Evolutionary conservation across 108 stramenopile species (phyloP).

Genomic region (Skeletonema costatum): DNA sequence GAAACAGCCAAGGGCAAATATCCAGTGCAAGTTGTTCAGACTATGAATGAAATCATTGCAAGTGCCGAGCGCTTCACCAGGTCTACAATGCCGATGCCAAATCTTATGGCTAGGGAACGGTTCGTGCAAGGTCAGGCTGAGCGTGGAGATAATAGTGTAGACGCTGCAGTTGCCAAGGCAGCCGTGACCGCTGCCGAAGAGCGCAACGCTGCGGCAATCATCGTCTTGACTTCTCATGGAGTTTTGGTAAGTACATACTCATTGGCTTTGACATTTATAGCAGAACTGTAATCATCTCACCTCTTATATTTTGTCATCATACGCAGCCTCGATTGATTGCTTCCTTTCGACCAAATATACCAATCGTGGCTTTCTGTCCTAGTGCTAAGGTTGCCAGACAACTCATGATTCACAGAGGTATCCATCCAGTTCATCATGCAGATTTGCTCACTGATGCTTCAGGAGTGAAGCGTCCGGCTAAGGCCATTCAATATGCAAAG

Average conservation of each 20-base stretch:
- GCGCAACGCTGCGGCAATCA: conserved; percentile 80
- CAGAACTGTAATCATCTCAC: not conserved
- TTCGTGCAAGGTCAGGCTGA: conserved; percentile 38
- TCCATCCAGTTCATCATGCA: conserved; percentile 73
- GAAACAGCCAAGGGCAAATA: conserved; percentile 99
- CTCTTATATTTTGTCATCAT: not conserved
- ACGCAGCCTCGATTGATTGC: conserved; percentile 56
- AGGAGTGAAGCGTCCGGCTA: conserved; percentile 45
- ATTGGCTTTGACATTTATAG: not conserved
- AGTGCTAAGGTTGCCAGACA: conserved; percentile 76
- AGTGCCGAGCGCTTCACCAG: conserved; percentile 70
- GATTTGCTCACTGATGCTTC: conserved; percentile 39
- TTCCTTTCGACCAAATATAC: conserved; percentile 76
- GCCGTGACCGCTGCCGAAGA: conserved; percentile 92
- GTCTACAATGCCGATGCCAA: conserved; percentile 32
- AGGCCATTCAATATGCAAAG: conserved; percentile 65
- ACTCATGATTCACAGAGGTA: conserved; percentile 78
- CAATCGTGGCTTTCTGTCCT: conserved; percentile 82
- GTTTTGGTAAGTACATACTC: conserved; percentile 35
- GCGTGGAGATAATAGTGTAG: conserved; percentile 27
- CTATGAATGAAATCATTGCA: conserved; percentile 91
- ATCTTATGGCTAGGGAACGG: conserved; percentile 39
- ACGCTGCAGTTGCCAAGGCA: conserved; percentile 89
- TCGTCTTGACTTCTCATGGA: conserved; percentile 86
- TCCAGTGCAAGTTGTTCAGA: conserved; percentile 90